A percentile compares a stretch with the other conserved stretches of the same genome.
These are phyloP conservation scores for Tolypocladium tropicale DNA, from an alignment of 2,329 filamentous ascomycete genomes.

Conservation along the genomic window DNA sequence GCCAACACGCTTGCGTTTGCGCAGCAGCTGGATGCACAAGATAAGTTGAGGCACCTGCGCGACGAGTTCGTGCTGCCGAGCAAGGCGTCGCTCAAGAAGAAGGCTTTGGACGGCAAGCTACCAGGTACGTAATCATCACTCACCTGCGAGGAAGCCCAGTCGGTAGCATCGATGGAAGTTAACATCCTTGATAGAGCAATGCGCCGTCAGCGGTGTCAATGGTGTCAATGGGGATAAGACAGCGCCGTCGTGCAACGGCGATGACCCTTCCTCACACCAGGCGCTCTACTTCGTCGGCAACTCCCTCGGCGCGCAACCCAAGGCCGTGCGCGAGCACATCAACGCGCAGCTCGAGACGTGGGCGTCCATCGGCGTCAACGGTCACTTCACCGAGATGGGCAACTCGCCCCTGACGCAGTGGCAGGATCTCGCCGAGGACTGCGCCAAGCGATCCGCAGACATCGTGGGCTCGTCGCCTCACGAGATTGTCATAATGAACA, in stretches of 20 bases:
- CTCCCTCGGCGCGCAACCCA: constrained; percentile 77
- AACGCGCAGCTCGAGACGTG: constrained; percentile 70
- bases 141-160: no score
- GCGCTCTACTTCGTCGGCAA: constrained; percentile 81
- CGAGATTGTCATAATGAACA: constrained; percentile 85
- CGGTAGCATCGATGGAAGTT: background rate
- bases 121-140: constrained; percentile 23
- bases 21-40: constrained; percentile 44
- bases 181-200: background rate
- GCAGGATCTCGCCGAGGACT: constrained; percentile 69
- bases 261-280: constrained; percentile 16
- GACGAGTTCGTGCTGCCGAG: constrained; percentile 70
- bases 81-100: constrained; percentile 58
- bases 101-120: constrained; percentile 37
- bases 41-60: constrained; percentile 50
- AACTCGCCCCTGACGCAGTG: constrained; percentile 62
- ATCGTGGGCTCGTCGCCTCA: constrained; percentile 62
- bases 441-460: constrained; percentile 57
- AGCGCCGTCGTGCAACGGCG: constrained; percentile 6
- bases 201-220: constrained; percentile 6
- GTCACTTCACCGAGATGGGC: constrained; percentile 64
- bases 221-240: constrained; percentile 5
- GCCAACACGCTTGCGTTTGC: constrained; percentile 39
- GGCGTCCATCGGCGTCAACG: constrained; percentile 74
- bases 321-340: constrained; percentile 53